Conservation (phyloP, 2,329 filamentous ascomycete genomes). For the Botryotinia globosa region DNA sequence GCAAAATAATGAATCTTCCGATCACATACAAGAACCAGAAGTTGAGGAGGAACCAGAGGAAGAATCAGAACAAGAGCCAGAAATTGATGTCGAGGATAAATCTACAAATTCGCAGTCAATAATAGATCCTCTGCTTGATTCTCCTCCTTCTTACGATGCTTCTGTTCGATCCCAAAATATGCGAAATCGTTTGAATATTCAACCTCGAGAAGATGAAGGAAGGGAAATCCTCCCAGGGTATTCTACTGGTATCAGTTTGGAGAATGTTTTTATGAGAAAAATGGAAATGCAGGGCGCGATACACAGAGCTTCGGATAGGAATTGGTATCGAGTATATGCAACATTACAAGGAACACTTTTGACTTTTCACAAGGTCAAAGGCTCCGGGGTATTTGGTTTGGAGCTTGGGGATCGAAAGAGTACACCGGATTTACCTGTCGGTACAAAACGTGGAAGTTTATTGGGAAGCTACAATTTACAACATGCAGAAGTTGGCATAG, state of each 20-base stretch:
- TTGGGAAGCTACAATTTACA: slow-evolving; percentile 69
- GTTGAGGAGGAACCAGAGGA: slow-evolving; percentile 11
- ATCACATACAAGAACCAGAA: slow-evolving; percentile 1
- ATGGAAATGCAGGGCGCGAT: slow-evolving; percentile 65
- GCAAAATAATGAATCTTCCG: slow-evolving; percentile 10
- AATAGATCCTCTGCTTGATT: slow-evolving; percentile 15
- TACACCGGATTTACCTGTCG: slow-evolving; percentile 51
- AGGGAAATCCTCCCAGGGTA: slow-evolving; percentile 54
- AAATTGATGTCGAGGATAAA: slow-evolving; percentile 1
- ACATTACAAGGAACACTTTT: slow-evolving; percentile 67
- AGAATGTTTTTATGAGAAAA: slow-evolving; percentile 60
- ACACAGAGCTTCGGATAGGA: slow-evolving; percentile 58
- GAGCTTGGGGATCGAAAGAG: slow-evolving; percentile 49
- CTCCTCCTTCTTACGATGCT: slow-evolving; percentile 30
- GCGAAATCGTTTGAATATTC: slow-evolving; percentile 33
- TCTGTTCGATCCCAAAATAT: slow-evolving; percentile 24
- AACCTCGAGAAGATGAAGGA: slow-evolving; percentile 41
- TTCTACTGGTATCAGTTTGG: slow-evolving; percentile 53
- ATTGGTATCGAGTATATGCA: slow-evolving; percentile 63
- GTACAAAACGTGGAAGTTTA: slow-evolving; percentile 53
- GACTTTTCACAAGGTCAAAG: slow-evolving; percentile 62
- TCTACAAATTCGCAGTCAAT: background rate
- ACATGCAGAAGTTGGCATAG: slow-evolving; percentile 72
- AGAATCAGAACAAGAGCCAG: background rate
- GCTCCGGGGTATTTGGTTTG: slow-evolving; percentile 51